Conservation (phyloP, 805 yeast species). For the Danielia oregonensis region DNA sequence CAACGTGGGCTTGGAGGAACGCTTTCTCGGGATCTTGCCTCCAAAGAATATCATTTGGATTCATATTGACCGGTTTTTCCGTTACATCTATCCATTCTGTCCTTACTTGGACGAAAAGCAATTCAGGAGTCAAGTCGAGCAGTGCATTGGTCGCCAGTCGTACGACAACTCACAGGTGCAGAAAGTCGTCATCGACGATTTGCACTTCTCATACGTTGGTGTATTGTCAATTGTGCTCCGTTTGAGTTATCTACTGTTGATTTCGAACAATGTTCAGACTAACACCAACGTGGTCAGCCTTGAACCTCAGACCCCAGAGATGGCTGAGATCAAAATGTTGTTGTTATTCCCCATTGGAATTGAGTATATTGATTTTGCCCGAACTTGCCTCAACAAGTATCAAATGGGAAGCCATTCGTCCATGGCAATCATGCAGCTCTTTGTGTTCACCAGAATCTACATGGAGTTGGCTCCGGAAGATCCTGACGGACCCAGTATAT, state of each 20-base stretch:
- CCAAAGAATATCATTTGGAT: conserved; percentile 7
- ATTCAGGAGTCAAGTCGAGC: conserved; percentile 6
- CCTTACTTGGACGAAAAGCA: conserved; percentile 15
- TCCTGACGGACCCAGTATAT: conserved; percentile 16
- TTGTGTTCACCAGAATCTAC: conserved; percentile 11
- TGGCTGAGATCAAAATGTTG: conserved; percentile 1
- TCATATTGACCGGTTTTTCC: conserved; percentile 15
- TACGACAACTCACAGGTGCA: not conserved
- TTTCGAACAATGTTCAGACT: conserved; percentile 8
- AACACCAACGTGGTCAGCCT: not conserved
- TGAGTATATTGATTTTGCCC: conserved; percentile 15
- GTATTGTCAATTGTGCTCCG: conserved; percentile 13
- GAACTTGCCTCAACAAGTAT: conserved; percentile 12
- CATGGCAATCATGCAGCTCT: conserved; percentile 11
- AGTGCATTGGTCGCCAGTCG: conserved; percentile 3
- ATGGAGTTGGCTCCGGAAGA: conserved; percentile 15
- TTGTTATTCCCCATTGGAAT: conserved; percentile 13
- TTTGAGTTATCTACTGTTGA: conserved; percentile 13
- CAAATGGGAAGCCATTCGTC: conserved; percentile 9
- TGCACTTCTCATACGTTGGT: conserved; percentile 12
- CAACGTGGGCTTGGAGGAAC: conserved; percentile 6
- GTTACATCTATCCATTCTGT: conserved; percentile 14
- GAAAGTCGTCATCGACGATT: not conserved
- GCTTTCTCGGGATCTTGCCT: conserved; percentile 13
- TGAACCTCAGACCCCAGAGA: conserved; percentile 1